Base-by-base conservation (phyloP, 176 grass and related monocot genomes). In the Canna indica region DNA sequence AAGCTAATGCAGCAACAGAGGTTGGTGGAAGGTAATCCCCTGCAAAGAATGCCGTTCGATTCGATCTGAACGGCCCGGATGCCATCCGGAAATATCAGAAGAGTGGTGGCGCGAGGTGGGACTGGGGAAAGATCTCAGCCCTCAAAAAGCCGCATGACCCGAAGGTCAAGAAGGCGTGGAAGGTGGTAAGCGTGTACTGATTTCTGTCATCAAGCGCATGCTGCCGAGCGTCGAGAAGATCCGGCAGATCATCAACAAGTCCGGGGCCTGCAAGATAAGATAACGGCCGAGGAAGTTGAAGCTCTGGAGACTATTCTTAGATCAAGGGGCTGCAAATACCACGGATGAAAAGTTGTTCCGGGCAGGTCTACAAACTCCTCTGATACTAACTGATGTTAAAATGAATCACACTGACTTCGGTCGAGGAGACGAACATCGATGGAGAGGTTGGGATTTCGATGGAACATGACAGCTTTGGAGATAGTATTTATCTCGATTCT, bases 131-230 rank as follows among this genome's bases (percentile, higher is more conserved):
- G 88, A 91, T 41, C 93, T 84, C 42, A 74, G 84, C 24, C 86
- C 86, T 0, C 83, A 91, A 96, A 81, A 96, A 97, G 64, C 93
- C 93, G 10, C 93, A 97, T 72, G 93, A 97, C 76, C 83, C 92
- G n/a, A 97, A 91, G n/a, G n/a, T n/a, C n/a, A n/a, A n/a, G 82
- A 97, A 97, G 86, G 86, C 84, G 0, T 97, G 93, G 93, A 97
- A 97, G 69, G 93, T 97, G 12, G 82, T n/a, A n/a, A n/a, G n/a
- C n/a, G 93, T 73, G 93, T 97, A 46, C 80, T 97, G 71, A 91
- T 88, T 18, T 86, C 93, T 11, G 88, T 97, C 29, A 87, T 97
- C 74, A 97, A 91, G 81, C 88, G 92, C 84, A 81, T 97, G 81
- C 87, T 86, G 5, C 93, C 93, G 12, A 84, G 91, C 76, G 83